phyloP scores from a whole-genome alignment of 2,329 filamentous ascomycete species.

The Chaetomium olivaceum region DNA sequence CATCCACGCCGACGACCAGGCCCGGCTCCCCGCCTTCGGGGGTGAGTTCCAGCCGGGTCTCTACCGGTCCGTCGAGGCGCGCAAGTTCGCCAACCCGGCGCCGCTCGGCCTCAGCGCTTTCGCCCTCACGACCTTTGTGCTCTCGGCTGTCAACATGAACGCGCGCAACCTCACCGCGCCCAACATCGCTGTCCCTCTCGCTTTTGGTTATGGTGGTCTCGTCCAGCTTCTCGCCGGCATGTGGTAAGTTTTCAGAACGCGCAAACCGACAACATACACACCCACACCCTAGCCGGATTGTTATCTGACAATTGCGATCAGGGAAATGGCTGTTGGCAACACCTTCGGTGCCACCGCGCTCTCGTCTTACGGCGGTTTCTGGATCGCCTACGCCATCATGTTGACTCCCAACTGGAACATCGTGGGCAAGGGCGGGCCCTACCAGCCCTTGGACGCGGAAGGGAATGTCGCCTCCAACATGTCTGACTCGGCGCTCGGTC shows the following conservation, averaged over 20 bases:
- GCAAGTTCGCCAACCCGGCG: conserved; percentile 78
- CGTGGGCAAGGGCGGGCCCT: conserved; percentile 47
- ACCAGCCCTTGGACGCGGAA: conserved; percentile 36
- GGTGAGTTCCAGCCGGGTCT: conserved; percentile 72
- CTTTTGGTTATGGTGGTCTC: conserved; percentile 75
- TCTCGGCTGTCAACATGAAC: conserved; percentile 72
- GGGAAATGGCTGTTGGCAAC: conserved; percentile 87
- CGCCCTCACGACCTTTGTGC: conserved; percentile 79
- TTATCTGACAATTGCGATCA: conserved; percentile 38
- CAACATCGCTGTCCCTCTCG: conserved; percentile 68
- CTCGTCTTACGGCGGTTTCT: conserved; percentile 82
- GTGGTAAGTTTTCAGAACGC: conserved; percentile 63
- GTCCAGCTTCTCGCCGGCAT: conserved; percentile 81
- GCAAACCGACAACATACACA: neutral
- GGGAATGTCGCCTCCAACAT: conserved; percentile 42
- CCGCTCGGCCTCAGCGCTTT: conserved; percentile 77
- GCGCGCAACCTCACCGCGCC: conserved; percentile 60
- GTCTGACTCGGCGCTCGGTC: conserved; percentile 64
- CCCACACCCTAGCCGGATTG: neutral
- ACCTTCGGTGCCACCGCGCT: conserved; percentile 82
- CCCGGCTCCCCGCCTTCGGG: conserved; percentile 61
- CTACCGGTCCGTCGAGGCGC: conserved; percentile 63
- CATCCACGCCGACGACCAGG: conserved; percentile 37
- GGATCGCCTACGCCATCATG: conserved; percentile 74
- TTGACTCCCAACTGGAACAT: conserved; percentile 69